Conservation (phyloP, 306 rosid genomes). For the Calophaca sinica region DNA sequence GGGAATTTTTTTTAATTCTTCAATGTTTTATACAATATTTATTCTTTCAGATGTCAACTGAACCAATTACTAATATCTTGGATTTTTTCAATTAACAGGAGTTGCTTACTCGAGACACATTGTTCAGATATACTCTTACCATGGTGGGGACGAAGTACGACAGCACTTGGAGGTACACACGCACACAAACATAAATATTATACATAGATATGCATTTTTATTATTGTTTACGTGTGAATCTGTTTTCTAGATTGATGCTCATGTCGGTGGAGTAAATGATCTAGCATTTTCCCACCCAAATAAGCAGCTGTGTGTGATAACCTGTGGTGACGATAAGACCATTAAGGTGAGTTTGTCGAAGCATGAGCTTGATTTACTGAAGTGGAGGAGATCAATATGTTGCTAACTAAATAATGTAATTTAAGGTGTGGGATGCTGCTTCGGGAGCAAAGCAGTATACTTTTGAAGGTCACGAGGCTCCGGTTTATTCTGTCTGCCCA, state of each 20-base stretch:
- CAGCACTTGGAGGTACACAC: conserved; percentile 84
- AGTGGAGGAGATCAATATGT: conserved; percentile 32
- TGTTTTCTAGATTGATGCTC: conserved; percentile 88
- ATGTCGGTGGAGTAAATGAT: conserved; percentile 96
- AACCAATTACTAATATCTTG: conserved; percentile 22
- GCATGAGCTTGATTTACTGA: conserved; percentile 34
- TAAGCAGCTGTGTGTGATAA: conserved; percentile 94
- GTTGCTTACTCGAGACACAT: conserved; percentile 97
- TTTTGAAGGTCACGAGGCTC: conserved; percentile 95
- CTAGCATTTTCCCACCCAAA: conserved; percentile 96
- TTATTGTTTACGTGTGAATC: conserved; percentile 20
- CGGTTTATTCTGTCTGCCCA: conserved; percentile 92
- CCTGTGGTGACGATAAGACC: conserved; percentile 97
- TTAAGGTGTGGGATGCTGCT: conserved; percentile 93
- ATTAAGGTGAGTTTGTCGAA: conserved; percentile 71
- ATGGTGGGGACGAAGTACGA: conserved; percentile 70
- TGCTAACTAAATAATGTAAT: conserved; percentile 48
- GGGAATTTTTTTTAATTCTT: conserved; percentile 36
- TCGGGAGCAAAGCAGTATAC: conserved; percentile 75
- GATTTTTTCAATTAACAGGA: conserved; percentile 57
- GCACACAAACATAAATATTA: background rate
- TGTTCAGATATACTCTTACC: conserved; percentile 92
- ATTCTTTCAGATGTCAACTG: conserved; percentile 22
- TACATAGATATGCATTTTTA: background rate
- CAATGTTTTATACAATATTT: conserved; percentile 23